phyloP scores from a whole-genome alignment of 345 rosid species.

The Euphorbia tirucalli region DNA sequence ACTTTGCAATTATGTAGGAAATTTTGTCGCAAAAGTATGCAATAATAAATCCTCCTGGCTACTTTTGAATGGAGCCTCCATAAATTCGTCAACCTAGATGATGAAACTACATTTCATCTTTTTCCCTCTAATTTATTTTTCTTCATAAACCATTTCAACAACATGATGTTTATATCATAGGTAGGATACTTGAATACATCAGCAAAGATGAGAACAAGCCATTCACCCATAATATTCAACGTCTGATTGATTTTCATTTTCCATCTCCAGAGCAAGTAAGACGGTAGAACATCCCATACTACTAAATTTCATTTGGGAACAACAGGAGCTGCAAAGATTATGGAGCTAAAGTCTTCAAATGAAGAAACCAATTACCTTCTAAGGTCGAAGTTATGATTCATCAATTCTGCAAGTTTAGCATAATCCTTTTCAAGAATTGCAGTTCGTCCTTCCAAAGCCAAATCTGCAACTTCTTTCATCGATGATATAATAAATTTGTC shows the following conservation, averaged over 20 bases:
- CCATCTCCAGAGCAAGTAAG: neutral
- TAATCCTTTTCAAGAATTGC: conserved; percentile 63
- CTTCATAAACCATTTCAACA: neutral
- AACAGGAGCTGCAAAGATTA: neutral
- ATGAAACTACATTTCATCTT: neutral
- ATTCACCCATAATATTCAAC: neutral
- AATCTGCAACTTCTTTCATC: conserved; percentile 64
- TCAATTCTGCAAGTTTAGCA: conserved; percentile 60
- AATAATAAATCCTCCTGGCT: neutral
- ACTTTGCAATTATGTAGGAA: neutral
- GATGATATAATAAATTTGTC: conserved; percentile 67
- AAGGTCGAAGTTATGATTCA: conserved; percentile 81
- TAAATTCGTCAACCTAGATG: neutral
- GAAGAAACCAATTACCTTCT: conserved; percentile 49
- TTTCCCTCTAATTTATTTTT: neutral
- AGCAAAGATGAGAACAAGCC: neutral
- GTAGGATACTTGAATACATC: neutral
- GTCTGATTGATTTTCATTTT: neutral
- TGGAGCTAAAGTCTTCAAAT: neutral
- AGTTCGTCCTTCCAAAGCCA: conserved; percentile 62
- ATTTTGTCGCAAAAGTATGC: neutral
- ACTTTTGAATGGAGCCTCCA: neutral
- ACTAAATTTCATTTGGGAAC: neutral
- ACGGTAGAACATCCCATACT: neutral
- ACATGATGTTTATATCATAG: neutral